A percentile compares a stretch with the other conserved stretches of the same genome.
These are phyloP conservation scores for Apium graveolens DNA, from an alignment of 129 eudicot genomes.

Conservation along the genomic window DNA sequence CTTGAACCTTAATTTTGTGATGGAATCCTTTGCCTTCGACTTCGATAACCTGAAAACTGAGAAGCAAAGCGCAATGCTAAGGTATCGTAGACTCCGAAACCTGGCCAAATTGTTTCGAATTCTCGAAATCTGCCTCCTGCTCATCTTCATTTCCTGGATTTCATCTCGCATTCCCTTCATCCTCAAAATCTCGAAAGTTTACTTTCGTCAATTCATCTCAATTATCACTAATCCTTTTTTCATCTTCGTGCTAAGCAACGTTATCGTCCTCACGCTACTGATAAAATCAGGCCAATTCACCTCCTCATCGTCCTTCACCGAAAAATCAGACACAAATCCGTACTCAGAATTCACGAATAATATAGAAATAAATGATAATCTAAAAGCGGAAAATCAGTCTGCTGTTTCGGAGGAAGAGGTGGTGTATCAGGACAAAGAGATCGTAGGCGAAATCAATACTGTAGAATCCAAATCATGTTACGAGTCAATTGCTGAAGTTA, in stretches of 20 bases:
- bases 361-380: background rate
- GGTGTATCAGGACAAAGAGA: conserved; percentile 41
- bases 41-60: conserved; percentile 33
- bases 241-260: conserved; percentile 63
- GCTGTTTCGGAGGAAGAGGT: conserved; percentile 17
- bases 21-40: conserved; percentile 42
- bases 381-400: conserved; percentile 11
- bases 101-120: conserved; percentile 49
- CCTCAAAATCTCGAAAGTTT: conserved; percentile 42
- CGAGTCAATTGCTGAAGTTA: background rate
- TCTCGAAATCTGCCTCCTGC: conserved; percentile 30
- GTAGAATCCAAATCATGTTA: background rate
- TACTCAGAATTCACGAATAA: conserved; percentile 28
- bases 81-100: conserved; percentile 26
- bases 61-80: conserved; percentile 35
- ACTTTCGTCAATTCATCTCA: conserved; percentile 37
- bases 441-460: conserved; percentile 27
- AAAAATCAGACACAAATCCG: conserved; percentile 24
- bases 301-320: conserved; percentile 6
- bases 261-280: conserved; percentile 61
- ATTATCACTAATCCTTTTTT: conserved; percentile 53
- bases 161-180: conserved; percentile 60
- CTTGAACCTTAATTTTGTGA: background rate
- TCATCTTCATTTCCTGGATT: conserved; percentile 50
- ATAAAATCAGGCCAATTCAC: conserved; percentile 55